These are phyloP conservation scores for Ammopiptanthus mongolicus DNA, from an alignment of 306 rosid genomes.

Conservation along the genomic window DNA sequence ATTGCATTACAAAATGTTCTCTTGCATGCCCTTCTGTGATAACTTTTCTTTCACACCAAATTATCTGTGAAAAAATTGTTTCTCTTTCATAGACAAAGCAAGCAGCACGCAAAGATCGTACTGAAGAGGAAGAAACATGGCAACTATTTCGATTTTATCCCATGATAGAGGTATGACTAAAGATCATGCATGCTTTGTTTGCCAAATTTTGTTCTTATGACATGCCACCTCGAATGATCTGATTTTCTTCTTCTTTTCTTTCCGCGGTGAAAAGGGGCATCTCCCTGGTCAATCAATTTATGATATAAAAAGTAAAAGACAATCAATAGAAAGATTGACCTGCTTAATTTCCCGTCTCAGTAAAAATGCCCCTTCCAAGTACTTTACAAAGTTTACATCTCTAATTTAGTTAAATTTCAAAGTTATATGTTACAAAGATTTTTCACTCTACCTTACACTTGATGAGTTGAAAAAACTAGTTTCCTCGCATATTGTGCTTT, in stretches of 20 bases:
- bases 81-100: constrained; percentile 48
- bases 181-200: neutral
- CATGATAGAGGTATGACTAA: constrained; percentile 65
- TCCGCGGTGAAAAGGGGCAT: too few relatives aligned
- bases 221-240: neutral
- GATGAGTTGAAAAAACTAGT: neutral
- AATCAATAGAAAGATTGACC: neutral
- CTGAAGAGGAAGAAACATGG: constrained; percentile 88
- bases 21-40: neutral
- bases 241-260: neutral
- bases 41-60: neutral
- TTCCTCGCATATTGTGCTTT: neutral
- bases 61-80: neutral
- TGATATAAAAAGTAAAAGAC: neutral
- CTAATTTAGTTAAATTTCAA: neutral
- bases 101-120: constrained; percentile 79
- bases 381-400: neutral
- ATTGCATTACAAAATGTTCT: neutral
- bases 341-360: neutral
- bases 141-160: constrained; percentile 86
- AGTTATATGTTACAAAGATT: neutral
- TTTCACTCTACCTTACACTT: neutral
- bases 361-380: neutral
- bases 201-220: neutral
- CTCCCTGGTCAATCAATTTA: neutral